These are phyloP conservation scores for Tylopilus balloui DNA, from an alignment of 768 basidiomycete genomes.

Conservation along the genomic window DNA sequence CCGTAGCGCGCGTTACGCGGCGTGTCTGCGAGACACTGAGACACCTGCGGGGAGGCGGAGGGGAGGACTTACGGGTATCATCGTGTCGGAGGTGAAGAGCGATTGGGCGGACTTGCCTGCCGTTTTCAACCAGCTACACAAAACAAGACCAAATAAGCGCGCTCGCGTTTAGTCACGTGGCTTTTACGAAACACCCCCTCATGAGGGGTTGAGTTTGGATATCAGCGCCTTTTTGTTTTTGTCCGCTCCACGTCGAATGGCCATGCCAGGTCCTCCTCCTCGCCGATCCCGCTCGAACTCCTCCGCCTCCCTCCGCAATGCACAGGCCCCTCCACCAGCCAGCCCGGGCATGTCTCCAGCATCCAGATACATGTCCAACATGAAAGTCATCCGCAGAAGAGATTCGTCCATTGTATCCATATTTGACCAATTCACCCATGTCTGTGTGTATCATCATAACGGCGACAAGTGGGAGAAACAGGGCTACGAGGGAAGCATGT, in stretches of 20 bases:
- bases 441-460: conserved; percentile 75
- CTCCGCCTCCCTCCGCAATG: conserved; percentile 19
- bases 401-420: conserved; percentile 78
- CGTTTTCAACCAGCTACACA: conserved; percentile 35
- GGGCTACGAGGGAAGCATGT: conserved; percentile 85
- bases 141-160: conserved; percentile 37
- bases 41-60: rapidly evolving
- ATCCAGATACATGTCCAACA: conserved; percentile 68
- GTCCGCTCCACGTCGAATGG: neutral
- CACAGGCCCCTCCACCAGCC: neutral
- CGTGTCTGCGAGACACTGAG: conserved; percentile 44
- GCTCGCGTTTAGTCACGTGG: conserved; percentile 37
- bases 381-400: conserved; percentile 73
- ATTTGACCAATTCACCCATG: conserved; percentile 85
- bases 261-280: conserved; percentile 10
- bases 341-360: conserved; percentile 55
- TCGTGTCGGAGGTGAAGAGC: conserved; percentile 35
- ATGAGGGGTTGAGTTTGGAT: conserved; percentile 9
- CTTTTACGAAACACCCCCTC: conserved; percentile 10
- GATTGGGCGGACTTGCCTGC: conserved; percentile 24
- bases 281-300: conserved; percentile 32
- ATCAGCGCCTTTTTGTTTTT: neutral
- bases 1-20: conserved; percentile 56
- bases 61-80: conserved; percentile 41
- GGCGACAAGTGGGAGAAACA: conserved; percentile 77